These are phyloP conservation scores for Aureobasidium sp. DNA, from an alignment of 2,329 filamentous ascomycete genomes.

Conservation along the genomic window DNA sequence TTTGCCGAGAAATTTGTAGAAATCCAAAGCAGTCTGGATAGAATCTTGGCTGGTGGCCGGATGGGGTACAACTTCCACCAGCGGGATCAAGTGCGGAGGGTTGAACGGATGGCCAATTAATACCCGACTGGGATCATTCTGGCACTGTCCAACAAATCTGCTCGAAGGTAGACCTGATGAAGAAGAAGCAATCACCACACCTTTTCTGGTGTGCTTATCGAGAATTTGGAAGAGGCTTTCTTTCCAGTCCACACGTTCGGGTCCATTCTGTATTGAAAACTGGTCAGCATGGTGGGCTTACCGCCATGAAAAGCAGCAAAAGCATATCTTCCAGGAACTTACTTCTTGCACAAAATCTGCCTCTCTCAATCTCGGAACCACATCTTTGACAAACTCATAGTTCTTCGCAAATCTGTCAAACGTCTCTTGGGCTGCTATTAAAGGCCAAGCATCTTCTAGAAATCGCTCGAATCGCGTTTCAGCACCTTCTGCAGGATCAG, in stretches of 20 bases:
- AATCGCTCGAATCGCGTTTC: constrained; percentile 26
- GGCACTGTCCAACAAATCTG: constrained; percentile 39
- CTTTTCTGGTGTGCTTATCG: constrained; percentile 36
- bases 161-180: constrained; percentile 53
- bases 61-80: constrained; percentile 52
- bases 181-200: constrained; percentile 50
- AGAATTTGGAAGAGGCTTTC: constrained; percentile 44
- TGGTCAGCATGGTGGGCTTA: background rate
- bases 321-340: background rate
- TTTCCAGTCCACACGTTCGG: background rate
- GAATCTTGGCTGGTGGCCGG: constrained; percentile 34
- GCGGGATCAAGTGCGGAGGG: constrained; percentile 54
- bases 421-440: constrained; percentile 13
- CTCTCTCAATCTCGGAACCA: background rate
- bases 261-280: background rate
- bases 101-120: constrained; percentile 57
- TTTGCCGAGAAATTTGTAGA: constrained; percentile 38
- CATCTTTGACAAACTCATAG: background rate
- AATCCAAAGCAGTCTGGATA: constrained; percentile 37
- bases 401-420: background rate
- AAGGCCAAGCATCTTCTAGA: constrained; percentile 23
- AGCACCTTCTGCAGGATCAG: constrained; percentile 34
- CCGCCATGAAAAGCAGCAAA: no score
- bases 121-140: constrained; percentile 35
- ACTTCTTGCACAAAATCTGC: background rate